These are phyloP conservation scores for Cucurbita ficifolia DNA, from an alignment of 306 rosid species.

Conservation along the genomic window DNA sequence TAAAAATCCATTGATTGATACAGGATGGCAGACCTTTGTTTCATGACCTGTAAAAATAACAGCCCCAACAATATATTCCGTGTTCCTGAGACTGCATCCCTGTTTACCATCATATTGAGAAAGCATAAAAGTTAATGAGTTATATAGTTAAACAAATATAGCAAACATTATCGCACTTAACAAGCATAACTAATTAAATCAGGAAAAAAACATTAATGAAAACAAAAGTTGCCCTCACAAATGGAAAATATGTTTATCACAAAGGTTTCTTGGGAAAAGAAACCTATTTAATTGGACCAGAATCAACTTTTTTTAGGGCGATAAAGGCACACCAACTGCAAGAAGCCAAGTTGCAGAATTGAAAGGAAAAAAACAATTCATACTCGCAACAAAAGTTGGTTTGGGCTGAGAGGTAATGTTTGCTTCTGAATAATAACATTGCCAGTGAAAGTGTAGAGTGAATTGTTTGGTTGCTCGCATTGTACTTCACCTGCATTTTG, in stretches of 20 bases:
- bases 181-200: neutral
- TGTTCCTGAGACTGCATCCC: slow-evolving; percentile 99
- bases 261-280: neutral
- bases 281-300: neutral
- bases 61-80: slow-evolving; percentile 77
- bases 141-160: slow-evolving; percentile 2
- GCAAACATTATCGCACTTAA: neutral
- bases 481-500: slow-evolving; percentile 74
- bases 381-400: slow-evolving; percentile 74
- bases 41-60: slow-evolving; percentile 93
- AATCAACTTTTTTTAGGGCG: neutral
- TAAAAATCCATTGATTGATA: neutral
- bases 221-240: neutral
- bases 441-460: slow-evolving; percentile 85
- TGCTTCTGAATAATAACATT: slow-evolving; percentile 68
- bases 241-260: neutral
- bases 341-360: slow-evolving; percentile 1
- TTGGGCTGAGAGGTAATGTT: slow-evolving; percentile 72
- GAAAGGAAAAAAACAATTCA: slow-evolving; percentile 14
- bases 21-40: slow-evolving; percentile 60
- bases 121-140: slow-evolving; percentile 8
- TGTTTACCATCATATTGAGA: slow-evolving; percentile 20
- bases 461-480: slow-evolving; percentile 94
- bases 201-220: neutral
- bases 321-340: neutral